Evolutionary conservation across 108 stramenopile genomes (phyloP), one percentile per base, ranked within the genome.

Genomic region (Skeletonema costatum): DNA sequence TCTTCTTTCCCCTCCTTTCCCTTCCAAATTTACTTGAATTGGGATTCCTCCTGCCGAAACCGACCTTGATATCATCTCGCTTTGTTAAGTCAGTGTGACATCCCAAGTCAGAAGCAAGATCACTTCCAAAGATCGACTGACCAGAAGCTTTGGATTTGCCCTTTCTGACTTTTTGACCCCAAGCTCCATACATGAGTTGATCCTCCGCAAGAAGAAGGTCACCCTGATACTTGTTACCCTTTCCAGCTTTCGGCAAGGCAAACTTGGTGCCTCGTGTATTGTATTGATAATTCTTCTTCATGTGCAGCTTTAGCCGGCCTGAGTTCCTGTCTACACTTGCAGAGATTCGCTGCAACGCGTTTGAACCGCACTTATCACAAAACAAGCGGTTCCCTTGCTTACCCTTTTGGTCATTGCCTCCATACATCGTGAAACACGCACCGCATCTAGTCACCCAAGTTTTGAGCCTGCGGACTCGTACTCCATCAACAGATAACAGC

Each of bases 151-250:
- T 89, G 3, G 86, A 71, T 70, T 92, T 90, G 9, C 91, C 91
- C 50, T 90, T 95, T 64, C 88, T 92, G 10, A 92, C 95, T 68
- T 98, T 97, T 87, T 98, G 98, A 63, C 88, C 90, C 99, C 99
- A 99, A 44, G 90, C 97, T 68, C 99, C 99, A 42, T 77, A 89
- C 73, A 97, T 62, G 14, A 99, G 87, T 82, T 99, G 99, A 86
- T 99, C 99, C 78, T 99, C 98, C 25, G 94, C 84, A 13, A 98
- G 90, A 50, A 99, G 85, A 11, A 99, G 73, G 58, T 99, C 98
- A 42, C 98, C 98, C 71, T 96, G 70, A 68, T 87, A 93, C 16
- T 93, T 87, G 62, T 85, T 84, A 16, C 72, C 83, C 85, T 88
- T 81, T 14, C 92, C 91, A 35, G 97, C 84, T 71, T 96, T 96